Base-by-base conservation (phyloP, 345 rosid genomes). In the Eucalyptus microcorys region DNA sequence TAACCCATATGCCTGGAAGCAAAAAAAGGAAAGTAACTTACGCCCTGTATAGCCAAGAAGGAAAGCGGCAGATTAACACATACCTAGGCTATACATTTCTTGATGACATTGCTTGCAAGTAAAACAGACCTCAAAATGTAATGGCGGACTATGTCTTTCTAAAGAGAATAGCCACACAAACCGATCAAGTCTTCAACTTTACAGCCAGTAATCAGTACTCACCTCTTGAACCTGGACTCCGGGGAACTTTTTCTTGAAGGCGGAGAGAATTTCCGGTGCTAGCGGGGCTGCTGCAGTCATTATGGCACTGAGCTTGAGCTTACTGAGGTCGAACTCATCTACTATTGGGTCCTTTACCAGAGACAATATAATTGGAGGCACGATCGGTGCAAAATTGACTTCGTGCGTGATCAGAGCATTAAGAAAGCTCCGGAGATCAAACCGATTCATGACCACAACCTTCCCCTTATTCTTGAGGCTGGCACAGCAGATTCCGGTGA, bases 241-340 rank as follows among this genome's bases (percentile, higher is more conserved):
- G 16, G 98, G 98, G 90, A 95, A 97, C 93, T 95, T 95, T 71
- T 91, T 91, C 89, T 94, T 93, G 61, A 97, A 96, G 50, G 97
- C 96, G 9, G 91, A 83, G 45, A 95, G 95, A 50, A 97, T 92
- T 88, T 97, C 99, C 3, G 99, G 99, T 13, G 98, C 98, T 19
- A 97, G 95, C 0, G 99, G 98, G 47, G 99, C 99, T 1, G 97
- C 99, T 3, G 99, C 99, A 2, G 98, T 95, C 99, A 97, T 94
- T 34, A 98, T 88, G 2, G 99, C 96, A 87, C 91, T 92, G 68
- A 97, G 97, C 80, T 97, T 96, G 81, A 96, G 96, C 92, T 94
- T 97, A 11, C 91, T 89, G 24, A 98, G 97, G 89, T 98, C 99
- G 79, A 97, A 97, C 89, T 97, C 98, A 50, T 95, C 97, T 3